These are phyloP conservation scores for Macadamia tetraphylla DNA, from an alignment of 164 flowering plant species.

Conservation along the genomic window DNA sequence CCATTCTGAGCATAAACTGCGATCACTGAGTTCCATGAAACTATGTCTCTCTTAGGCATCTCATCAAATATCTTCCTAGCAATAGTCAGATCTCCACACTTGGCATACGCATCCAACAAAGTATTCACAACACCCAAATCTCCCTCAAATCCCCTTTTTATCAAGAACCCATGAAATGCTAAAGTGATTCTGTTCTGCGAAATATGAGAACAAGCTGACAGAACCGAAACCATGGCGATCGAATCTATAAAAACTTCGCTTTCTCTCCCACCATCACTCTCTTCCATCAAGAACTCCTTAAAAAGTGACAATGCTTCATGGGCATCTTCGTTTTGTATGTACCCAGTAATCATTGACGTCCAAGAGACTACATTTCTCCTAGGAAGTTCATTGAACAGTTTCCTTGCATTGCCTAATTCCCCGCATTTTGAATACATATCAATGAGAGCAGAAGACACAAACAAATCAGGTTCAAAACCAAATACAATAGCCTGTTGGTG, in stretches of 20 bases:
- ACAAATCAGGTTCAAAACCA: constrained; percentile 47
- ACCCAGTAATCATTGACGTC: constrained; percentile 63
- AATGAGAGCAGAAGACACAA: constrained; percentile 57
- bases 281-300: constrained; percentile 35
- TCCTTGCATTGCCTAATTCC: constrained; percentile 39
- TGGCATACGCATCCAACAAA: constrained; percentile 65
- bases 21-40: constrained; percentile 83
- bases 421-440: constrained; percentile 71
- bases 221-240: constrained; percentile 40
- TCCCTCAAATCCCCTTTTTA: constrained; percentile 21
- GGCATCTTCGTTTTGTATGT: constrained; percentile 34
- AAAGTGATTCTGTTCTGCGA: constrained; percentile 25
- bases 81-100: constrained; percentile 35
- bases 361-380: constrained; percentile 29
- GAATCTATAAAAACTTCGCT: constrained; percentile 38
- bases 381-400: constrained; percentile 51
- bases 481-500: constrained; percentile 61
- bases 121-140: constrained; percentile 42
- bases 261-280: constrained; percentile 9
- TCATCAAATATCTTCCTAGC: constrained; percentile 62
- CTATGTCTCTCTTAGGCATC: constrained; percentile 53
- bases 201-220: constrained; percentile 53
- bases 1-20: constrained; percentile 71
- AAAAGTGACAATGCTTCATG: constrained; percentile 41
- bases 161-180: neutral